Percentiles rank a stretch among this genome's conserved stretches.
Evolutionary conservation across 2,329 filamentous ascomycete species (phyloP).

Genomic region (Arthroderma sp.): DNA sequence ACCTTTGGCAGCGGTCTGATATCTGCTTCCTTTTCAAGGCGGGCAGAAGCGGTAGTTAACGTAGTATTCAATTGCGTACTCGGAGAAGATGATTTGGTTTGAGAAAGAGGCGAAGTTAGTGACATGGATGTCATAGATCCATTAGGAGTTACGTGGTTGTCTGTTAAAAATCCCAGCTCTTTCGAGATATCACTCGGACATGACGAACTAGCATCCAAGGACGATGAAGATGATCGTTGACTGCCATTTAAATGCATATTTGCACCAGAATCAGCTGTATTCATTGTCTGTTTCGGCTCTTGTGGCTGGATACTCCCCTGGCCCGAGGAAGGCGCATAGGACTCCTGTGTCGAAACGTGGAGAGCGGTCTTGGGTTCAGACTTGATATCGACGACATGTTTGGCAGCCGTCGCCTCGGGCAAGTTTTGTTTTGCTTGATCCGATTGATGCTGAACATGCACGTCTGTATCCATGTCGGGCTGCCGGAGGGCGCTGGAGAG

Average conservation of each 20-base stretch:
- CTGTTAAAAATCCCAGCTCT: conserved; percentile 14
- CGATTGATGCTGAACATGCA: no score
- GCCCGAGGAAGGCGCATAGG: no score
- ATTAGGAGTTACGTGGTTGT: conserved; percentile 18
- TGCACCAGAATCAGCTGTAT: neutral
- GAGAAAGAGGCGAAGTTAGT: conserved; percentile 13
- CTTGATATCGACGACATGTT: no score
- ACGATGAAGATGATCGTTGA: conserved; percentile 1
- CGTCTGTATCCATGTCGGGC: no score
- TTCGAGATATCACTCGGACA: conserved; percentile 12
- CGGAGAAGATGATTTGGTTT: conserved; percentile 11
- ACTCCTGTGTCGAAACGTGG: no score
- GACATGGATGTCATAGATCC: conserved; percentile 20
- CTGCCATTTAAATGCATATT: conserved; percentile 1
- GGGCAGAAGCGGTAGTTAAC: conserved; percentile 7
- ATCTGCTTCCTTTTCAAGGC: neutral
- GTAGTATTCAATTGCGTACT: conserved; percentile 8
- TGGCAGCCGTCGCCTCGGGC: no score
- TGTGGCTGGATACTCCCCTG: no score
- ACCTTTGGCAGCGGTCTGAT: conserved; percentile 34
- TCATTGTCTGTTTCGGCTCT: no score
- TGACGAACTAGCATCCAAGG: conserved; percentile 9
- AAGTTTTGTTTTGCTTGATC: no score
- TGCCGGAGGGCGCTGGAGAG: no score
- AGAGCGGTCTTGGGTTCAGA: no score